These are phyloP conservation scores for Lablab purpureus DNA, from an alignment of 306 rosid species.

Conservation along the genomic window DNA sequence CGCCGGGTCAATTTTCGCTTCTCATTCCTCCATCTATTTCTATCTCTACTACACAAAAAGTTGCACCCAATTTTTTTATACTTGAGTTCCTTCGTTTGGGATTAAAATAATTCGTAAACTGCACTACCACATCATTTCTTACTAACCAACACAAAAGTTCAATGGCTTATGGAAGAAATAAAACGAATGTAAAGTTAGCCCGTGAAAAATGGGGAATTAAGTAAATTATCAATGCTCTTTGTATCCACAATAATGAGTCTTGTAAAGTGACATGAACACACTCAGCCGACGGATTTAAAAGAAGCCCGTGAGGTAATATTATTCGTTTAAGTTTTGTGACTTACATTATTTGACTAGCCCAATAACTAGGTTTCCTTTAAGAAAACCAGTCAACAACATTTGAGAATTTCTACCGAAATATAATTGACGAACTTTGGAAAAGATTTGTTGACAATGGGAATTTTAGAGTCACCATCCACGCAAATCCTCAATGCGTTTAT, in stretches of 20 bases:
- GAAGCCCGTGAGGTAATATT: not conserved
- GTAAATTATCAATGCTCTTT: not conserved
- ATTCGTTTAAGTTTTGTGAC: not conserved
- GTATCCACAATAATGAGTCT: not conserved
- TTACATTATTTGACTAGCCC: not conserved
- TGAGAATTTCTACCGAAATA: not conserved
- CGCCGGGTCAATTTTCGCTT: constrained; percentile 20
- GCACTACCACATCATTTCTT: not conserved
- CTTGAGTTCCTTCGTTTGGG: not conserved
- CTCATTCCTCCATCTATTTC: not conserved
- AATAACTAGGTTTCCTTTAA: not conserved
- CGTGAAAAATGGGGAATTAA: not conserved
- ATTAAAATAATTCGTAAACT: not conserved
- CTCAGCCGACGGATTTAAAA: not conserved
- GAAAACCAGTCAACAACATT: not conserved
- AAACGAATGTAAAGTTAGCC: not conserved
- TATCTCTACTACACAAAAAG: not conserved
- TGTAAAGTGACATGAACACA: not conserved
- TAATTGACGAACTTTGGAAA: not conserved
- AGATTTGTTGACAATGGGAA: not conserved
- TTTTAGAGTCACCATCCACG: not conserved
- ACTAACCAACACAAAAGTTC: not conserved
- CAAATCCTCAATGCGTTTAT: too few species aligned
- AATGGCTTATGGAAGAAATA: not conserved
- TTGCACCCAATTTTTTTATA: not conserved